phyloP scores from a whole-genome alignment of 371 early-diverging fungal species.

The Apophysomyces variabilis region DNA sequence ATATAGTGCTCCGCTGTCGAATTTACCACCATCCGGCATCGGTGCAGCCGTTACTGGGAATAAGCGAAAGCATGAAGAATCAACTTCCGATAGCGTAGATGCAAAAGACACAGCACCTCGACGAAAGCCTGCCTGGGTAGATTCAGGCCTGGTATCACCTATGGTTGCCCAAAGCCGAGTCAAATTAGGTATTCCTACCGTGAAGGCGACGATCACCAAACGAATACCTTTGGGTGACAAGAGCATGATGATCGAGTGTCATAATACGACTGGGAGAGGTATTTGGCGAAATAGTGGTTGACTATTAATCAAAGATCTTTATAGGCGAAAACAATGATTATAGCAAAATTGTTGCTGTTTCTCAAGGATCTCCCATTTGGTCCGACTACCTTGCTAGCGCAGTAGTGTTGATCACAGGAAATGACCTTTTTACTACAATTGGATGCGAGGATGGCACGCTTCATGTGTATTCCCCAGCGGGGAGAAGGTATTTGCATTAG shows the following conservation, averaged over 20 bases:
- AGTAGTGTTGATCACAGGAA: slow-evolving; percentile 67
- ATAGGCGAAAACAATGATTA: slow-evolving; percentile 23
- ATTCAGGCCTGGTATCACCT: slow-evolving; percentile 49
- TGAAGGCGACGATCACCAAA: slow-evolving; percentile 45
- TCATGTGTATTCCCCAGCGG: slow-evolving; percentile 69
- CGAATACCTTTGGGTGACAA: slow-evolving; percentile 28
- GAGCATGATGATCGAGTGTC: slow-evolving; percentile 54
- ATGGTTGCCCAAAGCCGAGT: slow-evolving; percentile 53
- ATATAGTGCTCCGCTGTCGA: slow-evolving; percentile 12
- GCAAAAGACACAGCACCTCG: slow-evolving; percentile 16
- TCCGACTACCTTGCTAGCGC: slow-evolving; percentile 62
- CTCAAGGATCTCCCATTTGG: slow-evolving; percentile 59
- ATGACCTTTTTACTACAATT: slow-evolving; percentile 59
- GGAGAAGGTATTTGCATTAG: slow-evolving; percentile 60
- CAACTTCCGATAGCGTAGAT: slow-evolving; percentile 22
- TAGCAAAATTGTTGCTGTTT: slow-evolving; percentile 52
- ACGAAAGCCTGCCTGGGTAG: slow-evolving; percentile 38
- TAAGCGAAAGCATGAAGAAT: slow-evolving; percentile 46
- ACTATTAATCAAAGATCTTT: background rate
- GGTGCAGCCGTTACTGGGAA: slow-evolving; percentile 48
- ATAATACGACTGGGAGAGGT: slow-evolving; percentile 47
- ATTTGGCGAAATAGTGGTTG: background rate
- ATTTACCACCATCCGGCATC: slow-evolving; percentile 23
- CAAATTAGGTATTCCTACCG: slow-evolving; percentile 57
- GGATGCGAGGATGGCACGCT: slow-evolving; percentile 76